Base-by-base conservation (phyloP, 2,329 filamentous ascomycete genomes). In the Botrytis deweyae region DNA sequence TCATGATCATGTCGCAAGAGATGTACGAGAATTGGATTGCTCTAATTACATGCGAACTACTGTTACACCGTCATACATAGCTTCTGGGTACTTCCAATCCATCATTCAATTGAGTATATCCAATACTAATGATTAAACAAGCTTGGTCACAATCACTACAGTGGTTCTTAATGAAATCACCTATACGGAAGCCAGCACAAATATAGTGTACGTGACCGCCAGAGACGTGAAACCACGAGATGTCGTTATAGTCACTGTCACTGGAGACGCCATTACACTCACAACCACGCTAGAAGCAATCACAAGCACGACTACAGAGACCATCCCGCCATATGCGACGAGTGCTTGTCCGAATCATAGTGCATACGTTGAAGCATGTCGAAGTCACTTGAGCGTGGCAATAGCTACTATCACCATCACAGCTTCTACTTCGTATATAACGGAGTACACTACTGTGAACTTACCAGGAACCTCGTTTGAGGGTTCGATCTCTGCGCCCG, bases 1-100 rank as follows among this genome's bases (percentile, higher is more conserved):
- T 36, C 67, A 70, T 36, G 10, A 58, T 61, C 36, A 61, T 58
- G 52, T 70, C 10, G 49, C 67, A 59, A 70, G 55, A 61, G 18
- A 59, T 25, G 38, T 59, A 38, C 36, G 67, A 70, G 67, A 70
- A 33, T 44, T 70, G 4, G 67, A 70, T 70, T 70, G 67, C 29
- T 70, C 38, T 18, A 44, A 20, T 44, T 70, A 70, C 38, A 70
- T 70, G 52, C n/a, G 22, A n/a, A 61, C 52, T 44, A 70, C 38
- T 36, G n/a, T 70, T 55, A 33, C 52, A n/a, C 65, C 46, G 18
- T 68, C 65, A 25, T 68, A 68, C 36, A 25, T 68, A 55, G 46
- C 65, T 55, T 68, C 65, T 68, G 33, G 33, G 65, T 55, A 55
- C 36, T 38, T 38, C 36, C 6, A 22, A 29, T 29, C 18, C 25